Evolutionary conservation across 192 early-diverging fungal species (phyloP), one percentile per base, ranked within the genome.

Genomic region (Dispira simplex): DNA sequence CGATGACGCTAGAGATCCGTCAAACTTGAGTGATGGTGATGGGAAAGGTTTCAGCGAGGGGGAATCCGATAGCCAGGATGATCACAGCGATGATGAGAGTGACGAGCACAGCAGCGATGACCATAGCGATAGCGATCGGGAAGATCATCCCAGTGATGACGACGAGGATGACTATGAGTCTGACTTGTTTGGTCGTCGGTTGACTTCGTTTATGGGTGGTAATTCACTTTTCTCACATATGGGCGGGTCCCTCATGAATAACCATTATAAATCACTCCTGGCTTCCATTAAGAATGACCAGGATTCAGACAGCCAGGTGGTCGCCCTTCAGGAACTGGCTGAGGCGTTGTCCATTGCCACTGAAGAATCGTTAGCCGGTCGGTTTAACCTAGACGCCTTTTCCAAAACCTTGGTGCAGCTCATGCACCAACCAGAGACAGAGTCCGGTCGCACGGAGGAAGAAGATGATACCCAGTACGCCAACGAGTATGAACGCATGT

Each of bases 261-360:
- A 63, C 14, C 78, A 77, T 51, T 80, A 86, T 59, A 74, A 76
- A 39, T 73, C 80, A 0, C 82, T 88, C 26, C 68, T 90, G 3
- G 65, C 69, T 46, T 79, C 80, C 46, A 72, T 93, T 13, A 77
- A 78, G 25, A 69, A 69, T 21, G 63, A 70, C 44, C 76, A 75
- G 23, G 84, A 88, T 65, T 77, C 79, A 16, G 81, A 81, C 2
- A 67, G 80, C 63, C 89, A 91, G 69, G 62, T 91, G n/a, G 71
- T 94, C n/a, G 85, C 90, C 1, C 73, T 95, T 23, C 92, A 95
- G 65, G 89, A 90, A 65, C 71, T 95, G 52, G 72, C 90, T 8
- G 89, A 91, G 62, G 57, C 85, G 11, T 68, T 95, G 14, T 80
- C 81, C 32, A 81, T 93, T 25, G 84, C 89, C 20, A 91, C 81